Evolutionary conservation across 768 basidiomycete genomes (phyloP), one percentile per base, ranked within the genome.

Genomic region (Pisolithus marmoratus): DNA sequence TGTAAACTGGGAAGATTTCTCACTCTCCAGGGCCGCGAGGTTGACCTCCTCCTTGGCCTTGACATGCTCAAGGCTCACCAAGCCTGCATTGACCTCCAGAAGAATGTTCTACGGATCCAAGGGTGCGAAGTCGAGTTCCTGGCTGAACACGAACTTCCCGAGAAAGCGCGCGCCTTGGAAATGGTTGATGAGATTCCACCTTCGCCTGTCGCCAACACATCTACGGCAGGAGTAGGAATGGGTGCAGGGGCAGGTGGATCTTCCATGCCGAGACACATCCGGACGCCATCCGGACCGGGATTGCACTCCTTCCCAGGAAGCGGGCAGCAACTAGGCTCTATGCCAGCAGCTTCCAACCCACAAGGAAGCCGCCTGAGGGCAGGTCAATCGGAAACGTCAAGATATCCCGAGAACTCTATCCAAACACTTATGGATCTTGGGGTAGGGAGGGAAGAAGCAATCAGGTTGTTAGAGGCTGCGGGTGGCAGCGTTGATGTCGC

Each of bases 21-120:
- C 27, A 22, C 40, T 42, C 14, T 23, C 20, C 52, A 93, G 89
- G 94, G 94, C 36, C 82, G 85, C 29, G 85, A 89, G 52, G 93
- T 98, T 43, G 95, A 98, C 63, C 82, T 99, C n/a, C 75, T 99
- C 3, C 85, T 99, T 38, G 96, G 96, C 7, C 79, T 99, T n/a
- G 96, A 99, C 76, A 98, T 98, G 96, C 82, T 98, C 54, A 97
- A 93, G 69, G 90, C 94, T 0, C 90, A 97, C 66, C 94, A 96
- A 64, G 95, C 94, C 5, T 90, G 85, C 63, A 97, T 99, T 66
- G 96, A 99, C 69, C 80, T 99, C 22, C 77, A 85, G 59, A 92
- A 92, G 67, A 82, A 84, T 57, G 88, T 89, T 12, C 82, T 99
- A 20, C 81, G 92, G n/a, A 97, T 99, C 46, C 90, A 93, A 72